Percentiles rank a stretch among this genome's conserved stretches.
These are phyloP conservation scores for Arabidopsis suecica DNA, from an alignment of 345 rosid genomes.

Conservation along the genomic window DNA sequence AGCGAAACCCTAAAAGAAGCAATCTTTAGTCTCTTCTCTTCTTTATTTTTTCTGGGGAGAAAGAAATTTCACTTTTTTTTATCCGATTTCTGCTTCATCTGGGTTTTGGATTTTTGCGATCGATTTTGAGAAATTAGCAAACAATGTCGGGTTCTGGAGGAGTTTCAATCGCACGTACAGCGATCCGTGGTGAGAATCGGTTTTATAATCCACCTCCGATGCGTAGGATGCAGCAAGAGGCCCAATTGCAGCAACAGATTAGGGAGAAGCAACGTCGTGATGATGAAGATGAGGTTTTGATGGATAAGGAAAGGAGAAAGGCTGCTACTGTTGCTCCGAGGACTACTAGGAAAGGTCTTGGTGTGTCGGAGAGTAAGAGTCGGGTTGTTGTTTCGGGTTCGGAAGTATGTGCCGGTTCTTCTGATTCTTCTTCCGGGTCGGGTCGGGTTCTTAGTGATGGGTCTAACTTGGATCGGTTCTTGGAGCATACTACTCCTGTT, in stretches of 20 bases:
- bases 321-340: neutral
- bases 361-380: conserved; percentile 38
- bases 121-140: conserved; percentile 11
- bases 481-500: conserved; percentile 77
- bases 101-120: neutral
- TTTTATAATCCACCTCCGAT: conserved; percentile 60
- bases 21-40: conserved; percentile 19
- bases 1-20: neutral
- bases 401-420: conserved; percentile 47
- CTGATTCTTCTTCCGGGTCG: conserved; percentile 54
- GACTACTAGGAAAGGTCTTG: conserved; percentile 12
- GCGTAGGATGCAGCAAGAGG: conserved; percentile 53
- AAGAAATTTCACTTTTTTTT: neutral
- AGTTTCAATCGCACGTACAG: conserved; percentile 49
- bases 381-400: conserved; percentile 44
- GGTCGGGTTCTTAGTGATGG: conserved; percentile 40
- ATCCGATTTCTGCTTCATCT: conserved; percentile 4
- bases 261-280: conserved; percentile 45
- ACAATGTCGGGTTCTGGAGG: conserved; percentile 58
- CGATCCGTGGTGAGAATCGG: conserved; percentile 55
- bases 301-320: conserved; percentile 40
- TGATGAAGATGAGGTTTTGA: conserved; percentile 25
- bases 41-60: neutral
- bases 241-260: conserved; percentile 48
- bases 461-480: conserved; percentile 93